phyloP scores from a whole-genome alignment of 768 basidiomycete genomes.

The Lentinula detonsa region DNA sequence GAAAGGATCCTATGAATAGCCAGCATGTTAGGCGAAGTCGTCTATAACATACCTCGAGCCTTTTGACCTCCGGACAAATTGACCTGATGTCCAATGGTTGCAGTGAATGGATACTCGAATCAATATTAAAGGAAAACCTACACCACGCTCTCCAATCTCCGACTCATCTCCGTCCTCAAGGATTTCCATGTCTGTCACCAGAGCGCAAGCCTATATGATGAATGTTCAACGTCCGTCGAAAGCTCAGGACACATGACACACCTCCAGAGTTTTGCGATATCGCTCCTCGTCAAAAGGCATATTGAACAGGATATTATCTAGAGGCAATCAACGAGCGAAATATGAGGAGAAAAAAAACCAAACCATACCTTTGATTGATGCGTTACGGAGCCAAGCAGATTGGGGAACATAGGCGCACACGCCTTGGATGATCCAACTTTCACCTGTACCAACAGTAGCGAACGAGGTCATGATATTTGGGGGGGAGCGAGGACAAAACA shows the following conservation, averaged over 20 bases:
- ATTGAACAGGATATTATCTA: constrained; percentile 72
- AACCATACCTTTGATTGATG: constrained; percentile 46
- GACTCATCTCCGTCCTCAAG: constrained; percentile 85
- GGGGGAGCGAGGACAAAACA: constrained; percentile 79
- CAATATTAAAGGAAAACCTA: constrained; percentile 46
- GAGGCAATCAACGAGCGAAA: background rate
- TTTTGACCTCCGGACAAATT: constrained; percentile 53
- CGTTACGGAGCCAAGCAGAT: constrained; percentile 70
- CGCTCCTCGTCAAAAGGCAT: constrained; percentile 68
- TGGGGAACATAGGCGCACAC: constrained; percentile 87
- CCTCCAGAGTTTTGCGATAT: constrained; percentile 74
- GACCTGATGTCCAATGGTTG: constrained; percentile 18
- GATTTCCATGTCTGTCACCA: constrained; percentile 71
- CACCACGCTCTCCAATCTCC: constrained; percentile 84
- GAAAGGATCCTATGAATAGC: constrained; percentile 6
- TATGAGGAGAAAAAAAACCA: background rate
- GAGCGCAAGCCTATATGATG: constrained; percentile 51
- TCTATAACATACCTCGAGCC: constrained; percentile 43
- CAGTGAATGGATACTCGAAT: constrained; percentile 26
- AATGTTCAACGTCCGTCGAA: background rate
- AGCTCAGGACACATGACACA: constrained; percentile 28
- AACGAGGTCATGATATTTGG: constrained; percentile 71
- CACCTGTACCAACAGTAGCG: constrained; percentile 32
- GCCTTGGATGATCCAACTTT: constrained; percentile 73
- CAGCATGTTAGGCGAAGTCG: background rate